A percentile compares a stretch with the other conserved stretches of the same genome.
These are phyloP conservation scores for Erysimum cheiranthoides DNA, from an alignment of 345 rosid genomes.

Conservation along the genomic window DNA sequence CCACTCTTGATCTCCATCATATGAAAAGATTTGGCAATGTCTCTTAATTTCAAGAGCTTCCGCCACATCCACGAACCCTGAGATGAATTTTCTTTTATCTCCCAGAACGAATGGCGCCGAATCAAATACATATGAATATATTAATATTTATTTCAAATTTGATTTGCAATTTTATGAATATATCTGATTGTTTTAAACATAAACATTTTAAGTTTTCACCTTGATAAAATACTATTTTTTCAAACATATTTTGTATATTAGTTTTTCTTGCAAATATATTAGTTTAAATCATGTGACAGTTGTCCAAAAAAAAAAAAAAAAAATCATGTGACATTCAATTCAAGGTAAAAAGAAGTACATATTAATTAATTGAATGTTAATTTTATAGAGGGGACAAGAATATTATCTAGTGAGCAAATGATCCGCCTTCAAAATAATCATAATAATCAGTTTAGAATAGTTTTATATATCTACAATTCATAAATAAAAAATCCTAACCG, in stretches of 20 bases:
- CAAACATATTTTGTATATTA: background rate
- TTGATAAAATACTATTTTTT: background rate
- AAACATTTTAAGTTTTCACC: background rate
- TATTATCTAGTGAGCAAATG: constrained; percentile 8
- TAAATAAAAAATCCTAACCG: background rate
- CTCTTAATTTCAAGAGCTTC: no score
- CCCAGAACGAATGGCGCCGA: no score
- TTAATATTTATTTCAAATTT: background rate
- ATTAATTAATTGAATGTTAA: background rate
- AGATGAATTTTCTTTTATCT: no score
- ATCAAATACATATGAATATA: no score
- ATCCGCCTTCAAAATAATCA: background rate
- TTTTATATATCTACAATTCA: constrained; percentile 2
- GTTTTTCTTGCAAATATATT: background rate
- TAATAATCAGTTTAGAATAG: background rate
- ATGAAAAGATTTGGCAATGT: no score
- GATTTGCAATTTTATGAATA: background rate
- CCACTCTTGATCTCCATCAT: no score
- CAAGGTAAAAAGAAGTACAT: constrained; percentile 13
- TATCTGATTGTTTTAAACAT: background rate
- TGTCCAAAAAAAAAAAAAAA: no score
- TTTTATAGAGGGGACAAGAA: constrained; percentile 26
- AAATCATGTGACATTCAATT: background rate
- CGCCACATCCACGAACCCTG: no score
- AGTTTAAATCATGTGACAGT: background rate